phyloP scores from a whole-genome alignment of 345 rosid species.

The Adansonia digitata region DNA sequence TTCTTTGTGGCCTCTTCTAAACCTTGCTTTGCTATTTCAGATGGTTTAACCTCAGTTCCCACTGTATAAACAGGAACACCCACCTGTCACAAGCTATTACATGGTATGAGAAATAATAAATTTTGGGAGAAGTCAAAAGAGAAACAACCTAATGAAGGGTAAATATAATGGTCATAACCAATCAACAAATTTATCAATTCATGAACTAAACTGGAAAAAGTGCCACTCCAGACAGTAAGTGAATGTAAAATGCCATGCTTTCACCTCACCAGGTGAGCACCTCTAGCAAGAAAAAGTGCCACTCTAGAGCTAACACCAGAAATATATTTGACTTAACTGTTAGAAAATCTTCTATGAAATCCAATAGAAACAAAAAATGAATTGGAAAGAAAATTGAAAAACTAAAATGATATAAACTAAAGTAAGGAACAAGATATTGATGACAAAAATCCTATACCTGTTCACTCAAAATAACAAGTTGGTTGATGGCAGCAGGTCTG shows the following conservation, averaged over 20 bases:
- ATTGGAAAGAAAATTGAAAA: not conserved
- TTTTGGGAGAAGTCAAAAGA: not conserved
- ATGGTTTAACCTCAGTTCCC: conserved; percentile 80
- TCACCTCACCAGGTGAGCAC: not conserved
- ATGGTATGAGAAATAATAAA: conserved; percentile 20
- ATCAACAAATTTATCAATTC: not conserved
- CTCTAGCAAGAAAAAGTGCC: not conserved
- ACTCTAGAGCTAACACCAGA: not conserved
- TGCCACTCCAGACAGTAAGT: not conserved
- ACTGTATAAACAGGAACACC: conserved; percentile 80
- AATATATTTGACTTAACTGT: not conserved
- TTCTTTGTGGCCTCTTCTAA: conserved; percentile 78
- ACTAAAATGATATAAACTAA: not conserved
- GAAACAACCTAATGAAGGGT: not conserved
- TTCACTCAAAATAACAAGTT: conserved; percentile 87
- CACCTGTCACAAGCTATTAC: conserved; percentile 57
- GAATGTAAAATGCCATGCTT: not conserved
- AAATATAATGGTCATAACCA: not conserved
- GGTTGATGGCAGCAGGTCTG: conserved; percentile 96
- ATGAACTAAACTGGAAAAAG: not conserved
- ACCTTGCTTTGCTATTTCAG: conserved; percentile 88
- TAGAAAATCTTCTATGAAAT: not conserved
- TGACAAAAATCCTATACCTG: conserved; percentile 50
- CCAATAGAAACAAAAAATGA: not conserved
- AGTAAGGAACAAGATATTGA: conserved; percentile 4